Base-by-base conservation (phyloP, 2,329 filamentous ascomycete genomes). In the Plenodomus tracheiphilus region DNA sequence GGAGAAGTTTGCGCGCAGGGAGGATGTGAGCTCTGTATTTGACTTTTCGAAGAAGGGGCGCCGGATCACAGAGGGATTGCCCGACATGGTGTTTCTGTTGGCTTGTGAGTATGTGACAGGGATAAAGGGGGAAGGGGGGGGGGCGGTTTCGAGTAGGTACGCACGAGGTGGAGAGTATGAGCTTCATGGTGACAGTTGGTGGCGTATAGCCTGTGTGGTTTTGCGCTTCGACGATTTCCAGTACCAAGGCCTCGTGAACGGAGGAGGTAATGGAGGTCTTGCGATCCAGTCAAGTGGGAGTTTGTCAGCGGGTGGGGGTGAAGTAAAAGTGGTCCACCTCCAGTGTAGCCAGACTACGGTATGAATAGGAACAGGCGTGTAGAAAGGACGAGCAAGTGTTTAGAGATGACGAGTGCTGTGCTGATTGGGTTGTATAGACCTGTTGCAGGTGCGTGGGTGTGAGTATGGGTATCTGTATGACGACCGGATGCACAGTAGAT, bases 21-120 rank as follows among this genome's bases (percentile, higher is more conserved):
- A 90, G 66, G 91, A 92, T 57, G 91, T 88, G 62, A 99, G 84
- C 74, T 99, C 94, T 62, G 92, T 86, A 71, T 97, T 97, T 46
- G 93, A 97, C 70, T 92, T 91, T 68, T 86, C 86, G 58, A 84
- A 83, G 51, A 86, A 82, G 15, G 87, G 85, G 65, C 89, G 89
- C 54, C 90, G 86, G 72, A 96, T 87, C 55, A 96, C 87, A 41
- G 91, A 90, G 48, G 89, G 88, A 48, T 89, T 89, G 56, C 85
- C 86, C 63, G 87, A 87, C 81, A 96, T 90, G 71, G 96, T 88
- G 78, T 96, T 97, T 68, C 84, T 86, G 64, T 10, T 32, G 28
- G 84, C 76, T 90, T 93, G 69, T 80, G n/a, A n/a, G n/a, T n/a
- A n/a, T n/a, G n/a, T n/a, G n/a, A n/a, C n/a, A n/a, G n/a, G n/a